These are phyloP conservation scores for Tolypocladium pustulatum DNA, from an alignment of 2,329 filamentous ascomycete species.

Conservation along the genomic window DNA sequence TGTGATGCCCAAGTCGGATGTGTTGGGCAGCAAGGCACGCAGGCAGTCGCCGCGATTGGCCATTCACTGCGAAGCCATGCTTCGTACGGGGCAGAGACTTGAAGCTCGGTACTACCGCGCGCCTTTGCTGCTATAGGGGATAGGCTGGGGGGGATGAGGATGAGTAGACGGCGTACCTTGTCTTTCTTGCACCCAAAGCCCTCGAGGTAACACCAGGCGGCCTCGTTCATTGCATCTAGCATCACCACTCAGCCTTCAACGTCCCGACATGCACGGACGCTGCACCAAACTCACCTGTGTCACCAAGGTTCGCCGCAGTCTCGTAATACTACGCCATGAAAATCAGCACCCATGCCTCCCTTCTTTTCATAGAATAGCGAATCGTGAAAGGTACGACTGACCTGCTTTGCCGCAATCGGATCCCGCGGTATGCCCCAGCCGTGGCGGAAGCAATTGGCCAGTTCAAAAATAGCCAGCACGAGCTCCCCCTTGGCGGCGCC, in stretches of 20 bases:
- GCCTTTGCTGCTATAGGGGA: not conserved
- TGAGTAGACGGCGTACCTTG: constrained; percentile 59
- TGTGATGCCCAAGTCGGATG: not conserved
- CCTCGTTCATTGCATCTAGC: constrained; percentile 91
- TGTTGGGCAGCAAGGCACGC: not conserved
- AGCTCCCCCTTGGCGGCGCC: constrained; percentile 93
- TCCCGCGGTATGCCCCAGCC: constrained; percentile 90
- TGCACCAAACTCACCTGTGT: constrained; percentile 49
- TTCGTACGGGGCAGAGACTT: not conserved
- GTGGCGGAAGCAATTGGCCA: constrained; percentile 86
- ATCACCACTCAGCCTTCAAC: constrained; percentile 5
- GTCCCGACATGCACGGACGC: not conserved
- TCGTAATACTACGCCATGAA: constrained; percentile 77
- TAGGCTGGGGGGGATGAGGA: not conserved
- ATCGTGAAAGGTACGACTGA: constrained; percentile 21
- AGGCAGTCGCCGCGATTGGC: not conserved
- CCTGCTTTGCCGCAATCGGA: constrained; percentile 68
- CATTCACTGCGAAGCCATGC: not conserved
- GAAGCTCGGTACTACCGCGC: not conserved
- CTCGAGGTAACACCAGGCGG: constrained; percentile 89
- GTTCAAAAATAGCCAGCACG: constrained; percentile 89
- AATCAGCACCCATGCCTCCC: not conserved
- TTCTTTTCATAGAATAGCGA: too few species aligned
- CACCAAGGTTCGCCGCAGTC: constrained; percentile 90
- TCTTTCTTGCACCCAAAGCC: constrained; percentile 98